A percentile compares a stretch with the other conserved stretches of the same genome.
phyloP scores from a whole-genome alignment of 495 filamentous ascomycete genomes.

The Thermochaetoides thermophila region DNA sequence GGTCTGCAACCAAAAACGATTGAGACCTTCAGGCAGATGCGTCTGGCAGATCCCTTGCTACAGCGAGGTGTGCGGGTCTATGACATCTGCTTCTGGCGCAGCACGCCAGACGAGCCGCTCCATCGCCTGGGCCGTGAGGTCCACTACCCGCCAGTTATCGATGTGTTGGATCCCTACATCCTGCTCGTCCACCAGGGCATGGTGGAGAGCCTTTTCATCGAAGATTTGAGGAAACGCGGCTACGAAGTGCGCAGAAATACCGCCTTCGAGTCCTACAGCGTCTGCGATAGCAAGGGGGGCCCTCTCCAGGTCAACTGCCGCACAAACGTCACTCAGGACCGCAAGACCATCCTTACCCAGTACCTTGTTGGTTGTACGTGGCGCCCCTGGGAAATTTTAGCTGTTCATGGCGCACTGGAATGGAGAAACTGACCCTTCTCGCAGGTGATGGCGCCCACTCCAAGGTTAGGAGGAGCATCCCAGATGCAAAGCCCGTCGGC shows the following conservation, averaged over 20 bases:
- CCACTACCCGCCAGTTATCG: constrained; percentile 42
- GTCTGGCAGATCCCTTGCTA: constrained; percentile 47
- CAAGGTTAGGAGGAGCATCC: constrained; percentile 39
- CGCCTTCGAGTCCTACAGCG: constrained; percentile 38
- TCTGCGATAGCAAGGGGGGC: constrained; percentile 21
- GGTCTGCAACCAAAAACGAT: constrained; percentile 48
- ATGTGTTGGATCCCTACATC: constrained; percentile 56
- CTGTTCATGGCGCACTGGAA: neutral
- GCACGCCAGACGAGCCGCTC: constrained; percentile 37
- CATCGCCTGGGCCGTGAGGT: constrained; percentile 37
- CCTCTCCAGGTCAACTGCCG: constrained; percentile 31
- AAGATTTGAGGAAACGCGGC: constrained; percentile 46
- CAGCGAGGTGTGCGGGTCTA: constrained; percentile 49
- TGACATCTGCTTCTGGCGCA: constrained; percentile 61
- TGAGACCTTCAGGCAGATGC: constrained; percentile 41
- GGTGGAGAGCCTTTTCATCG: constrained; percentile 50
- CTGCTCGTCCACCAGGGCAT: constrained; percentile 62
- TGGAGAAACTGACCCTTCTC: constrained; percentile 6
- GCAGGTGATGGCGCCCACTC: constrained; percentile 37
- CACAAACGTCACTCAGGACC: constrained; percentile 24
- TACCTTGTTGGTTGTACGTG: constrained; percentile 38
- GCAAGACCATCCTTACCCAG: constrained; percentile 28
- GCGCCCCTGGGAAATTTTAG: no score
- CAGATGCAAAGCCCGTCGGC: constrained; percentile 41
- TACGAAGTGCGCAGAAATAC: constrained; percentile 40